Conservation (phyloP, 345 rosid species). For the Euclidium syriacum region DNA sequence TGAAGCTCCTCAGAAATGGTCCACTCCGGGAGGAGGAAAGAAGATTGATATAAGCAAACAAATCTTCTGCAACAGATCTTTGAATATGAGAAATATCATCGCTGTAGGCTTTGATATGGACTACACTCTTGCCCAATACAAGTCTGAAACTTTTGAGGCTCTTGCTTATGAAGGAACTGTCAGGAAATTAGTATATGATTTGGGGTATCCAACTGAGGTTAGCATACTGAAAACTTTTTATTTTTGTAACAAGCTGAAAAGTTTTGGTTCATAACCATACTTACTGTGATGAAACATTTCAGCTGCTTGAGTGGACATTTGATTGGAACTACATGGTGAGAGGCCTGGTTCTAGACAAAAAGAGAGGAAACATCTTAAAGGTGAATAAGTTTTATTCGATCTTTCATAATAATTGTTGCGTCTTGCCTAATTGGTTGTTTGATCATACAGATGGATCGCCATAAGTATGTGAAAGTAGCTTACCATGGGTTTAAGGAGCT, state of each 20-base stretch:
- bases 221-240: not conserved
- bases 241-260: not conserved
- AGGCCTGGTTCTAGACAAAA: conserved; percentile 95
- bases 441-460: conserved; percentile 84
- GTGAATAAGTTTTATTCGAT: conserved; percentile 24
- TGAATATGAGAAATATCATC: conserved; percentile 86
- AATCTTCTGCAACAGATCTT: conserved; percentile 91
- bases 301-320: conserved; percentile 83
- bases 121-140: conserved; percentile 96
- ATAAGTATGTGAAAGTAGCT: conserved; percentile 94
- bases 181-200: conserved; percentile 73
- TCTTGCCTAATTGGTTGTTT: conserved; percentile 7
- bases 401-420: not conserved
- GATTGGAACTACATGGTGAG: conserved; percentile 97
- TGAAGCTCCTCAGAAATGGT: conserved; percentile 54
- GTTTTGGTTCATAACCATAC: not conserved
- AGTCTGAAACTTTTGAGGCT: conserved; percentile 88
- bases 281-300: conserved; percentile 4
- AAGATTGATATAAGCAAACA: conserved; percentile 58
- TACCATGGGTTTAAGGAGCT: conserved; percentile 94
- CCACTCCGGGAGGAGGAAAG: conserved; percentile 58
- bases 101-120: conserved; percentile 99
- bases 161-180: conserved; percentile 93
- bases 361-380: conserved; percentile 96
- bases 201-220: conserved; percentile 92